These are phyloP conservation scores for Daldinia concentrica DNA, from an alignment of 495 filamentous ascomycete species.

Conservation along the genomic window DNA sequence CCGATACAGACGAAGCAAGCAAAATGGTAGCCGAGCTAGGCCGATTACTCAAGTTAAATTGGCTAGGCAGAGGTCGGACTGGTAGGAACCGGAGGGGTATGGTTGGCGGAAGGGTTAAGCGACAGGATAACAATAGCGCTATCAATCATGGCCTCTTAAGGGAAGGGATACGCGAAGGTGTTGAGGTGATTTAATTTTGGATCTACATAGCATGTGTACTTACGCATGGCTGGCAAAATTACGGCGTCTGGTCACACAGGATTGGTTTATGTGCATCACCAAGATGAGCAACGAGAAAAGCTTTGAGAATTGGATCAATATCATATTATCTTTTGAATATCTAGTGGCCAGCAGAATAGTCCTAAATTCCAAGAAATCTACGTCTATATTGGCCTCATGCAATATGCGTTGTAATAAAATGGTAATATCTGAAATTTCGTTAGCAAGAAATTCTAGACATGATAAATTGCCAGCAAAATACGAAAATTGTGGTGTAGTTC, in stretches of 20 bases:
- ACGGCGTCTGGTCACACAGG: neutral
- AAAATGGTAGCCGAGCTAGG: conserved; percentile 82
- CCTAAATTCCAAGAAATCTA: neutral
- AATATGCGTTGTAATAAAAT: neutral
- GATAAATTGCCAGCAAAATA: neutral
- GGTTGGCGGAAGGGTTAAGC: conserved; percentile 64
- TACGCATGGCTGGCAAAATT: neutral
- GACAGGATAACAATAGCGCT: conserved; percentile 42
- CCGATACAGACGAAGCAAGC: conserved; percentile 70
- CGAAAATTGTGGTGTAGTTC: conserved; percentile 46
- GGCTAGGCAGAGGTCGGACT: conserved; percentile 89
- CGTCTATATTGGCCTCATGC: neutral
- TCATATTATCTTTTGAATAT: neutral
- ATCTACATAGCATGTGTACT: neutral
- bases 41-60: conserved; percentile 91
- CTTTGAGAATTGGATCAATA: neutral
- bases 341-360: neutral
- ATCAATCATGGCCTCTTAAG: conserved; percentile 23
- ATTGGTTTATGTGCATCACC: neutral
- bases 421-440: conserved; percentile 1
- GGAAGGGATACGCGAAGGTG: conserved; percentile 42
- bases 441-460: neutral
- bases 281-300: neutral
- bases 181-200: conserved; percentile 39
- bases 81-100: conserved; percentile 90